Conservation (phyloP, 192 early-diverging fungal species). For the Lunasporangiospora selenospora region DNA sequence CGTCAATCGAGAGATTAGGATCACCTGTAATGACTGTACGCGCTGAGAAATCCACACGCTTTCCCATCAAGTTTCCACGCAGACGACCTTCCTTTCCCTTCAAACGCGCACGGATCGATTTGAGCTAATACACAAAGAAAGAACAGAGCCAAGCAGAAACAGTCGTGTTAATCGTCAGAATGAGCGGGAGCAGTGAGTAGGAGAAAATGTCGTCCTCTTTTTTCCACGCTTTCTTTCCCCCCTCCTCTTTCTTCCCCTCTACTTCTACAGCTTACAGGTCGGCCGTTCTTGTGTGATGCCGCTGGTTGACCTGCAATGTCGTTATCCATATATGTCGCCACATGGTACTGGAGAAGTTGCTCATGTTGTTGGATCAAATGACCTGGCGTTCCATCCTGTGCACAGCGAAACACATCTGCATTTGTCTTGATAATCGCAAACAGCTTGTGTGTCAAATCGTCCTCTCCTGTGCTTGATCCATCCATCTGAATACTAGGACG, state of each 20-base stretch:
- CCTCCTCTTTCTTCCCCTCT: too few species aligned
- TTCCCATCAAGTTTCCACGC: conserved; percentile 99
- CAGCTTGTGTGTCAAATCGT: conserved; percentile 97
- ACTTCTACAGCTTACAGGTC: conserved; percentile 82
- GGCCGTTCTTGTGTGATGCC: conserved; percentile 90
- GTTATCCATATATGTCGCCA: conserved; percentile 98
- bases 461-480: conserved; percentile 86
- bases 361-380: conserved; percentile 92
- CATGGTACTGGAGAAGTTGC: conserved; percentile 88
- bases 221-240: too few species aligned
- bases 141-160: too few species aligned
- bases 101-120: conserved; percentile 93
- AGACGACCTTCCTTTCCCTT: conserved; percentile 99
- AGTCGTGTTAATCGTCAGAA: too few species aligned
- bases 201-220: too few species aligned
- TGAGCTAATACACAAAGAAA: conserved; percentile 69
- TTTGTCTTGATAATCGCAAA: conserved; percentile 95
- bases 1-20: conserved; percentile 96
- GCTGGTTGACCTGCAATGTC: conserved; percentile 91
- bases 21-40: conserved; percentile 99
- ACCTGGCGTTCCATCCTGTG: conserved; percentile 86
- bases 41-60: conserved; percentile 99
- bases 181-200: too few species aligned
- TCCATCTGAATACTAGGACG: conserved; percentile 97
- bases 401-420: conserved; percentile 76